These are phyloP conservation scores for Rhynchosporium secalis DNA, from an alignment of 2,329 filamentous ascomycete genomes.

Conservation along the genomic window DNA sequence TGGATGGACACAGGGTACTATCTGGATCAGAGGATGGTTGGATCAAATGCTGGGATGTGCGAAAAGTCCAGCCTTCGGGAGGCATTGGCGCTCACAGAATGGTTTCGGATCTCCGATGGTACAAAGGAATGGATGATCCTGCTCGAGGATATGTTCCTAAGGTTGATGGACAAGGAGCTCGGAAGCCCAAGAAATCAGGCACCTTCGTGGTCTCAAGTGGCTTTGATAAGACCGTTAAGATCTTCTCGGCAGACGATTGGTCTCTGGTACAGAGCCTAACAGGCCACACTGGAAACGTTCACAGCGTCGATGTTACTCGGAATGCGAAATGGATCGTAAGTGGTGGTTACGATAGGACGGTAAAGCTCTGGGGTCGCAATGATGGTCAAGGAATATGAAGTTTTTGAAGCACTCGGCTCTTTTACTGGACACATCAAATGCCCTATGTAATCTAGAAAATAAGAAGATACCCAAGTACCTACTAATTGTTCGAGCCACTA, in stretches of 20 bases:
- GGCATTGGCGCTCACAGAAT: slow-evolving; percentile 89
- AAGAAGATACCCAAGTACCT: background rate
- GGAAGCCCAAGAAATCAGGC: slow-evolving; percentile 77
- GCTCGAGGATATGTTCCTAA: slow-evolving; percentile 60
- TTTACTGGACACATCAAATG: background rate
- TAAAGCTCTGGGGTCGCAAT: slow-evolving; percentile 94
- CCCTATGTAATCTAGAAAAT: slow-evolving; percentile 11
- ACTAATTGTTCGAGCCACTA: too few species aligned
- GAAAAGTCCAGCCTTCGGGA: slow-evolving; percentile 80
- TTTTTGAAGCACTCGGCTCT: background rate
- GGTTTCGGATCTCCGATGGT: slow-evolving; percentile 92
- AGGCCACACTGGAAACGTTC: slow-evolving; percentile 88
- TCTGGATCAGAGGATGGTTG: slow-evolving; percentile 92
- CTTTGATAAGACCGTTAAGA: slow-evolving; percentile 92
- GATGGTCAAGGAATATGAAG: slow-evolving; percentile 58
- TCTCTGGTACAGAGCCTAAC: slow-evolving; percentile 81
- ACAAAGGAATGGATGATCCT: slow-evolving; percentile 79
- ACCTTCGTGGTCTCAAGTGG: slow-evolving; percentile 90
- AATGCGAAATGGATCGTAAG: slow-evolving; percentile 93
- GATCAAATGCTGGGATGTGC: slow-evolving; percentile 96
- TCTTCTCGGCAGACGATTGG: slow-evolving; percentile 98
- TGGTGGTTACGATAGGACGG: slow-evolving; percentile 88
- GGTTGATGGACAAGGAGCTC: slow-evolving; percentile 64
- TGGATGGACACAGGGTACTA: slow-evolving; percentile 89
- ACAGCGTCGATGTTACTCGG: slow-evolving; percentile 83